These are phyloP conservation scores for Imleria badia DNA, from an alignment of 768 basidiomycete species.

Conservation along the genomic window DNA sequence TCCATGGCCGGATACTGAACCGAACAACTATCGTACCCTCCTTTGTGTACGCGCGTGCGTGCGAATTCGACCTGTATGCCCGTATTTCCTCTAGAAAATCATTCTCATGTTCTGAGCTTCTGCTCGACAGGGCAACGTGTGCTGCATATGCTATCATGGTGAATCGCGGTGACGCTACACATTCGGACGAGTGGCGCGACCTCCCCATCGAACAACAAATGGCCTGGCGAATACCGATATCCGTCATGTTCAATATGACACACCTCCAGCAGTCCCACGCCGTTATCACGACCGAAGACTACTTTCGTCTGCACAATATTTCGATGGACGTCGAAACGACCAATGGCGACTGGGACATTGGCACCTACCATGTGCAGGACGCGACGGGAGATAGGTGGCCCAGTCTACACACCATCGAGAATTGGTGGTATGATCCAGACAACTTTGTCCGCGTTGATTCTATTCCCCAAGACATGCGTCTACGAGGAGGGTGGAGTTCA, in stretches of 20 bases:
- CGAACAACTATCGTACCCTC: constrained; percentile 46
- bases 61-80: constrained; percentile 38
- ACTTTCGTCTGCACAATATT: constrained; percentile 41
- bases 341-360: constrained; percentile 38
- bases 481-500: constrained; percentile 31
- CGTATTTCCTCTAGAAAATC: not conserved
- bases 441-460: constrained; percentile 37
- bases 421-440: constrained; percentile 38
- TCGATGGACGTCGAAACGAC: constrained; percentile 33
- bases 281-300: constrained; percentile 42
- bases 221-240: constrained; percentile 36
- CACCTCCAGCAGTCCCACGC: constrained; percentile 36
- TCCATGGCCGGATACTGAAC: constrained; percentile 44
- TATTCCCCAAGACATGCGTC: constrained; percentile 32
- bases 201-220: constrained; percentile 39
- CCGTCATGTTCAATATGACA: constrained; percentile 45
- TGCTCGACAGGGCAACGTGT: constrained; percentile 31
- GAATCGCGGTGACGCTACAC: constrained; percentile 42
- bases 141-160: constrained; percentile 45
- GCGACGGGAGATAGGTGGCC: constrained; percentile 17
- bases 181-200: constrained; percentile 39
- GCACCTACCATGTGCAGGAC: constrained; percentile 32
- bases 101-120: not conserved
- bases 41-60: constrained; percentile 46
- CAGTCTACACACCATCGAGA: constrained; percentile 36